Base-by-base conservation (phyloP, 2,329 filamentous ascomycete genomes). In the Epichloe hybrida region DNA sequence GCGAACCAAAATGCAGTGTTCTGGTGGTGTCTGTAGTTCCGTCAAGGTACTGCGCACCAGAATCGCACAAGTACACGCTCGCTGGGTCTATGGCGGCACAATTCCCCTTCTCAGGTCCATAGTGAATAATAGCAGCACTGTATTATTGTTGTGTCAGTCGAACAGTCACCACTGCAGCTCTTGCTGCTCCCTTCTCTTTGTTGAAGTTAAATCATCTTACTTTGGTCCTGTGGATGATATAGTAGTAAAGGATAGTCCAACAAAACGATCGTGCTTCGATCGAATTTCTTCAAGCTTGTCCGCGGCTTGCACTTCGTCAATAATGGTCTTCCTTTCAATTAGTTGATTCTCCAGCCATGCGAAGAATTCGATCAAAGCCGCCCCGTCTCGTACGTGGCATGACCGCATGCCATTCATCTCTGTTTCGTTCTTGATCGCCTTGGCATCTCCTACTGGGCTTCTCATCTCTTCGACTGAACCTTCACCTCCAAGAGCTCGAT, bases 11-110 rank as follows among this genome's bases (percentile, higher is more conserved):
- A 62, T 98, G 93, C 39, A 95, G 72, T 0, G 93, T 98, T 41
- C 93, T 79, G 5, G 93, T 98, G 0, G 88, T 95, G 62, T 98
- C 93, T 0, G 93, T 98, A 0, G 93, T 98, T 51, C 93, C 93
- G 64, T 98, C 93, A 3, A 86, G 75, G 61, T 91, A 98, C 66
- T 98, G 93, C n/a, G 87, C 93, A 21, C 93, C 93, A 21, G 93
- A 97, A 67, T 98, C 93, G 64, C 93, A 98, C 3, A 98, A 80
- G 62, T 98, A 98, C 52, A 98, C 81, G 13, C 83, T 82, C 6
- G 81, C 80, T 0, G 88, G 88, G 58, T 98, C 88, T 58, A 98
- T 88, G 31, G 79, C 72, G 8, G 89, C 79, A 68, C 91, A 97
- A 55, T 76, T 84, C 20, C 86, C 88, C 50, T 78, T 81, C 62